Evolutionary conservation across 2,329 filamentous ascomycete species (phyloP), one percentile per base, ranked within the genome.

Genomic region (Scedosporium aurantiacum): DNA sequence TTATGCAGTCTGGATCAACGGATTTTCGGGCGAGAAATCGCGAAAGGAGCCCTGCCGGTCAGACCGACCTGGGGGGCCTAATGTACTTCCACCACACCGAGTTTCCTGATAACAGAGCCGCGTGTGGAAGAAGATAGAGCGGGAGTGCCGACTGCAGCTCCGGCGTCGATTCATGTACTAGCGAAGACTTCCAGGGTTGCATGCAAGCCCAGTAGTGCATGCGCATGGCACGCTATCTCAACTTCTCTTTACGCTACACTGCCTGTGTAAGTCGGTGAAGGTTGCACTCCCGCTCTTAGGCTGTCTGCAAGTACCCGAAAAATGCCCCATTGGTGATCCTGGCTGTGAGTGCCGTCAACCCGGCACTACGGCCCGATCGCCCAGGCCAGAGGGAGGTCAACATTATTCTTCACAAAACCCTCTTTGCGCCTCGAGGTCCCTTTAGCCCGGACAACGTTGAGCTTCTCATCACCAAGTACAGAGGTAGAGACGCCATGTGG

Each of bases 261-360:
- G 27, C 25, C 52, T 23, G 5, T n/a, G 5, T 10, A 16, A 25
- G 27, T 57, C 54, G 27, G 54, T 37, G 54, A 40, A 3, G 27
- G 54, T 57, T 57, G 32, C 54, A 57, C 54, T 57, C 27, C 54
- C 23, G 54, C 27, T 57, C 54, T 57, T 57, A n/a, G 14, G 23
- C 54, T 23, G 27, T 23, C 54, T 23, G 27, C 54, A 32, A 32
- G 14, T n/a, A 32, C 27, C 27, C 23, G 27, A 40, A 57, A 57
- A 57, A 57, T 57, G 27, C 54, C 54, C 54, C 54, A 57, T 57
- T 57, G 56, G 32, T 58, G 37, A 16, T 43, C 37, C 37, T 23
- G 45, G 10, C n/a, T 28, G 25, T 43, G 47, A 60, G 5, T 55
- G 58, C 58, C 47, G 58, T n/a, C 25, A n/a, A 23, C 5, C 8